Conservation (phyloP, 2,329 filamentous ascomycete genomes). For the Exophiala calicioides region DNA sequence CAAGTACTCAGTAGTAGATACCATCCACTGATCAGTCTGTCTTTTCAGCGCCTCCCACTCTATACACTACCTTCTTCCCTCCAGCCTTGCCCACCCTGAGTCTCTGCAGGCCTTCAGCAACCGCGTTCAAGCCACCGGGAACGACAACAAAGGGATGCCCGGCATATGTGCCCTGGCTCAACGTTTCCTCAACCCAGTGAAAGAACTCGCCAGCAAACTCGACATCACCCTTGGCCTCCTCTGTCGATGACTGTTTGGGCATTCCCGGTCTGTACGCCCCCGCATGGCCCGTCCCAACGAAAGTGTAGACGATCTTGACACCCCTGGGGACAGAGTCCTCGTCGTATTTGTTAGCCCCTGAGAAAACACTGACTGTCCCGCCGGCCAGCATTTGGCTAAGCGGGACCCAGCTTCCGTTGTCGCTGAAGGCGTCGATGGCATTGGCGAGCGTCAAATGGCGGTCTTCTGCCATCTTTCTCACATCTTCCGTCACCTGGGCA, state of each 20-base stretch:
- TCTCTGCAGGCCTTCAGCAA: conserved; percentile 10
- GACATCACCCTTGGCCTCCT: conserved; percentile 34
- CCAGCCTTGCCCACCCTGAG: conserved; percentile 2
- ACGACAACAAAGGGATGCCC: conserved; percentile 53
- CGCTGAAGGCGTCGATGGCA: conserved; percentile 59
- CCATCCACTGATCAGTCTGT: not conserved
- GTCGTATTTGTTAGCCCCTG: conserved; percentile 46
- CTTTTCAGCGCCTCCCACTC: no score
- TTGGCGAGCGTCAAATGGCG: conserved; percentile 31
- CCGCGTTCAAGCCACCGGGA: conserved; percentile 44
- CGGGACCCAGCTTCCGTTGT: conserved; percentile 51
- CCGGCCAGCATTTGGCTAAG: conserved; percentile 47
- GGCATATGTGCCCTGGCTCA: conserved; percentile 52
- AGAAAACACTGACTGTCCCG: conserved; percentile 43
- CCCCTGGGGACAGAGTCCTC: conserved; percentile 38
- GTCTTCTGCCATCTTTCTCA: conserved; percentile 43
- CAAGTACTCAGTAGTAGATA: no score
- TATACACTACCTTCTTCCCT: conserved; percentile 17
- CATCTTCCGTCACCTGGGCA: conserved; percentile 39
- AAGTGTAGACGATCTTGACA: conserved; percentile 37
- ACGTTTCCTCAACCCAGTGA: conserved; percentile 44
- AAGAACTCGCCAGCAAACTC: conserved; percentile 50
- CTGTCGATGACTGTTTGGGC: conserved; percentile 26
- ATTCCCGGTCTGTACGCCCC: conserved; percentile 22
- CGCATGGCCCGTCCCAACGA: conserved; percentile 36